Evolutionary conservation across 331 rosid genomes (phyloP), one percentile per base, ranked within the genome.

Genomic region (Saraca asoca): DNA sequence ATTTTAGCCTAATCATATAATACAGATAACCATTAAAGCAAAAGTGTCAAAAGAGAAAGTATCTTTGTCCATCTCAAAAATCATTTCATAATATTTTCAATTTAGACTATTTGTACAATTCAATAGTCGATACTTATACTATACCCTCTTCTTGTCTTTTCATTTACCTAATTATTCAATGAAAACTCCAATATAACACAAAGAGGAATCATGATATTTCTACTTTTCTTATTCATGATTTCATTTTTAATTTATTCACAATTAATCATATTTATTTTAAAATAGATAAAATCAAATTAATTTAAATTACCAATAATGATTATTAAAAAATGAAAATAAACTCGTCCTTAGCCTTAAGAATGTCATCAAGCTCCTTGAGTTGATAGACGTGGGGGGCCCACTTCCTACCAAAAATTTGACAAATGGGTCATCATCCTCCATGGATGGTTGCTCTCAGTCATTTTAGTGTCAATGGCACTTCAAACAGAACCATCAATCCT

Each of bases 351-450:
- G 31, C 31, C 31, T 24, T 24, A 24, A 54, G 71, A 18, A 38
- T 45, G 75, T 35, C 7, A 66, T 33, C 11, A 54, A 16, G 53
- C 69, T 45, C 58, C 42, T 53, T 64, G 51, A 69, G 5, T 69
- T 17, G 54, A 35, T 64, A 49, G 53, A 39, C 11, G 2, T 69
- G 69, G 76, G 57, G 71, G 74, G 78, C 57, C 79, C 81, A 50
- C 70, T 57, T 19, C 69, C 68, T 37, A 58, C 51, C 41, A 9
- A 58, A 70, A 70, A 66, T 46, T 61, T 20, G 75, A 66, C 45
- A 58, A 56, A 50, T 50, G 72, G 86, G 72, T 73, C 76, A 73
- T 73, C 76, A 70, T 69, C 78, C 77, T 68, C 63, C 73, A 42
- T 67, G 66, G 68, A 60, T 60, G 80, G 84, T 62, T 65, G 63